phyloP scores from a whole-genome alignment of 345 rosid genomes.

The Populus nigra region DNA sequence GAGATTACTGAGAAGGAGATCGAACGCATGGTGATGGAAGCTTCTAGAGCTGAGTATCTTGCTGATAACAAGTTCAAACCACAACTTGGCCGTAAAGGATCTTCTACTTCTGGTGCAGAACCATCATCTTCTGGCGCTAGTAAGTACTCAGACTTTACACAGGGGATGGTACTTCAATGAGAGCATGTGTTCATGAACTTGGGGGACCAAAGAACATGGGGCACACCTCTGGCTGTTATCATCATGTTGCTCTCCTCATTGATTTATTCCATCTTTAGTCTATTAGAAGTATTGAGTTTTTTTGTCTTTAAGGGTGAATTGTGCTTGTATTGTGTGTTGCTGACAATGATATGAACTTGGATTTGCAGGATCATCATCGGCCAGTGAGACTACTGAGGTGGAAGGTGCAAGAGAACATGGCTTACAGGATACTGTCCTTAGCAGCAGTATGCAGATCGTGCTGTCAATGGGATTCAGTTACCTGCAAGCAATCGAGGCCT shows the following conservation, averaged over 20 bases:
- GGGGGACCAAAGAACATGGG: background rate
- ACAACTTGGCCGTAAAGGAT: conserved; percentile 59
- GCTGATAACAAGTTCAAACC: conserved; percentile 60
- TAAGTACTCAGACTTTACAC: conserved; percentile 39
- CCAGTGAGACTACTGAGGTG: conserved; percentile 44
- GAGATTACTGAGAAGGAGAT: conserved; percentile 98
- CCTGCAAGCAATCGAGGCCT: conserved; percentile 78
- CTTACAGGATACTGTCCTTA: conserved; percentile 42
- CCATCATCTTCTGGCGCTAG: conserved; percentile 97
- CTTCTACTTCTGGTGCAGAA: conserved; percentile 80
- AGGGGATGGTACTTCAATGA: background rate
- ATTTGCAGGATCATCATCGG: conserved; percentile 65
- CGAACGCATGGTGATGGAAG: conserved; percentile 89
- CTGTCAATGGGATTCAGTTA: conserved; percentile 97
- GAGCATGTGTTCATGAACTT: background rate
- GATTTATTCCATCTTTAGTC: background rate
- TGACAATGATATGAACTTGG: conserved; percentile 6
- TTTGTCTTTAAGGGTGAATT: background rate
- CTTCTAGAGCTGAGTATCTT: conserved; percentile 95
- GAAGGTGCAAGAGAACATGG: conserved; percentile 38
- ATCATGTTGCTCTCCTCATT: background rate
- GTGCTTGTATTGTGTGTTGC: background rate
- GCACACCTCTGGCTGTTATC: background rate
- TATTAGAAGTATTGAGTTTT: background rate
- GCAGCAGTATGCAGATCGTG: conserved; percentile 69